Conservation (phyloP, 208 protist genomes). For the Lotmaria passim region DNA sequence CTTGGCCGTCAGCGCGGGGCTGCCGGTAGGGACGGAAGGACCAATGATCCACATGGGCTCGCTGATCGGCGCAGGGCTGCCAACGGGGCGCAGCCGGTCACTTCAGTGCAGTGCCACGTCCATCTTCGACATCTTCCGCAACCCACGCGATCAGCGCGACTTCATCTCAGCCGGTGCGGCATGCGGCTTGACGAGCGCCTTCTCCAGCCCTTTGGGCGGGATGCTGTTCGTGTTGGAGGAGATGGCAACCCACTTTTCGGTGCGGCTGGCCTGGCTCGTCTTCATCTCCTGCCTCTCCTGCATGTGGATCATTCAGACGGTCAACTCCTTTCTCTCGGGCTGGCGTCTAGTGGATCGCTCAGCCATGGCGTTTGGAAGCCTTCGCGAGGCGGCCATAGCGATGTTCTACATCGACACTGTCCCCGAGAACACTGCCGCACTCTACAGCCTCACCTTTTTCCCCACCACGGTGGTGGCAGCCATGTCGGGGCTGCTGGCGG, state of each 20-base stretch:
- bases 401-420: conserved; percentile 71
- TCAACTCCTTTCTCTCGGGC: conserved; percentile 62
- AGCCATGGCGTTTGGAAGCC: conserved; percentile 28
- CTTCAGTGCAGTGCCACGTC: conserved; percentile 57
- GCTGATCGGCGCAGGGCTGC: conserved; percentile 84
- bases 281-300: conserved; percentile 85
- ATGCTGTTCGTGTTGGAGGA: conserved; percentile 93
- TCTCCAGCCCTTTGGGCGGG: conserved; percentile 91
- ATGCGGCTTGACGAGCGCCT: conserved; percentile 90
- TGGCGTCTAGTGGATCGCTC: conserved; percentile 39
- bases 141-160: conserved; percentile 83
- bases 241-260: conserved; percentile 80
- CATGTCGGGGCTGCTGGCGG: conserved; percentile 58
- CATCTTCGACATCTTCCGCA: conserved; percentile 65
- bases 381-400: conserved; percentile 48
- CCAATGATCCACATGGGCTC: conserved; percentile 95
- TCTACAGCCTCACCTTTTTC: conserved; percentile 71
- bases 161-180: conserved; percentile 91
- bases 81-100: conserved; percentile 72
- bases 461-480: conserved; percentile 70
- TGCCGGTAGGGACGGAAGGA: conserved; percentile 90
- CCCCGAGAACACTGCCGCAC: conserved; percentile 42
- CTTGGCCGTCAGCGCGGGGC: conserved; percentile 72
- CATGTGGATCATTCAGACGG: conserved; percentile 76
- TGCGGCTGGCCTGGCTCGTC: conserved; percentile 79